Evolutionary conservation across 768 basidiomycete species (phyloP).

Genomic region (Leccinum incarnatum): DNA sequence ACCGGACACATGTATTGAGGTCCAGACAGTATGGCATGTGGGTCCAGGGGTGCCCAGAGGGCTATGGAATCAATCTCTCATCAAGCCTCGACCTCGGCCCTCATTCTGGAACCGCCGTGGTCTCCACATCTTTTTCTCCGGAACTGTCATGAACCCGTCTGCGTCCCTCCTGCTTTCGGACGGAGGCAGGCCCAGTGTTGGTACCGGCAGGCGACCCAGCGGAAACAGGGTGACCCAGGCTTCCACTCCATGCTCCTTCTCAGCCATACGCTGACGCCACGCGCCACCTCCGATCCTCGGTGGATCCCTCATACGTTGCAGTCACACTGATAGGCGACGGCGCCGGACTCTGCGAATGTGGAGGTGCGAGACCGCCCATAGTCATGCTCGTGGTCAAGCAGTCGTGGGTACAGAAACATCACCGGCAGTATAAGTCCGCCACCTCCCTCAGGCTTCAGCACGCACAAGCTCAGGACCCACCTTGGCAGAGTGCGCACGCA

Average conservation of each 20-base stretch:
- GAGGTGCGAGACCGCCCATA: slow-evolving; percentile 28
- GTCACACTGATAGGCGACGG: slow-evolving; percentile 21
- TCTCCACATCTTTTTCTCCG: no score
- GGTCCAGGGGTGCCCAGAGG: no score
- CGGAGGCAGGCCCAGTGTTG: no score
- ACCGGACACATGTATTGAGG: no score
- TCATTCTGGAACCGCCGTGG: no score
- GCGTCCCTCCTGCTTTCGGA: no score
- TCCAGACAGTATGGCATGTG: no score
- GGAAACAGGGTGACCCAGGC: slow-evolving; percentile 11
- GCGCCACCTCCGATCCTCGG: slow-evolving; percentile 33
- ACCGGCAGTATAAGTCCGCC: slow-evolving; percentile 12
- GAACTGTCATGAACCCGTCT: no score
- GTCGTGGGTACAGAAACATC: slow-evolving; percentile 16
- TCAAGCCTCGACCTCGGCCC: no score
- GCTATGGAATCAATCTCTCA: no score
- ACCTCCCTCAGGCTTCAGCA: slow-evolving; percentile 12
- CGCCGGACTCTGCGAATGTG: slow-evolving; percentile 57
- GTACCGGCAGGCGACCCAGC: no score
- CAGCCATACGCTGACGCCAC: slow-evolving; percentile 52
- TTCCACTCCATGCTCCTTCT: background rate
- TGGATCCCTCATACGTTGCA: background rate
- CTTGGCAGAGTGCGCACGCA: slow-evolving; percentile 32
- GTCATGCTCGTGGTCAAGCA: background rate
- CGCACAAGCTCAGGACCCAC: slow-evolving; percentile 21